Conservation (phyloP, 208 protist species). For the Trypanosoma platydactyli region DNA sequence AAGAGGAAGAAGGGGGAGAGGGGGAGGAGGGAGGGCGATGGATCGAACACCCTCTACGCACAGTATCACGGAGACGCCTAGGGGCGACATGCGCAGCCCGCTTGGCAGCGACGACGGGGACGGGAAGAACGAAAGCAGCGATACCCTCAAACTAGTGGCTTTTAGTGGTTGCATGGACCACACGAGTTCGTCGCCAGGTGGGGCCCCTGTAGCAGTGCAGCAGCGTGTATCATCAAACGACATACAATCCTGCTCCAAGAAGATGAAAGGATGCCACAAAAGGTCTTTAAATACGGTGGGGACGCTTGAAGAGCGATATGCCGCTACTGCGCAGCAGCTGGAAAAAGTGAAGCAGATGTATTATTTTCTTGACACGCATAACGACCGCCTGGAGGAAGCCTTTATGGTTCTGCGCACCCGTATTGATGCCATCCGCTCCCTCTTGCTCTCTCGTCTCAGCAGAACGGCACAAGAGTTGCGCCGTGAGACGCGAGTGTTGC, state of each 20-base stretch:
- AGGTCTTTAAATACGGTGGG: conserved; percentile 40
- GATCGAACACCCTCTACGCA: conserved; percentile 16
- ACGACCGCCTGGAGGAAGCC: conserved; percentile 36
- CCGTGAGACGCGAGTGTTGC: conserved; percentile 38
- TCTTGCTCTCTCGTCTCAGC: conserved; percentile 30
- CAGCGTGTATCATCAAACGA: too few species aligned
- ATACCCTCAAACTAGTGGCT: not conserved
- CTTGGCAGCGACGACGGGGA: not conserved
- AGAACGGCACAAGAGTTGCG: conserved; percentile 40
- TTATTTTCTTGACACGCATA: conserved; percentile 32
- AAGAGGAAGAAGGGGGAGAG: too few species aligned
- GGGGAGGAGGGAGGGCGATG: not conserved
- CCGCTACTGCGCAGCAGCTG: conserved; percentile 34
- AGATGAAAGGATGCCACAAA: conserved; percentile 9
- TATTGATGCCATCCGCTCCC: conserved; percentile 19
- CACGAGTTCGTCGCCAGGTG: too few species aligned
- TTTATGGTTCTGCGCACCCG: conserved; percentile 25
- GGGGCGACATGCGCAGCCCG: not conserved
- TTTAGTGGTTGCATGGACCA: too few species aligned
- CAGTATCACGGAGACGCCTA: conserved; percentile 6
- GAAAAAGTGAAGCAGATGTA: conserved; percentile 36
- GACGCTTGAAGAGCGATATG: conserved; percentile 47
- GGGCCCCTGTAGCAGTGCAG: too few species aligned
- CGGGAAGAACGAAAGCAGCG: not conserved
- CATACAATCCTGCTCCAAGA: not conserved